Percentiles rank a stretch among this genome's conserved stretches.
These are phyloP conservation scores for Luffa acutangula DNA, from an alignment of 306 rosid genomes.

Conservation along the genomic window DNA sequence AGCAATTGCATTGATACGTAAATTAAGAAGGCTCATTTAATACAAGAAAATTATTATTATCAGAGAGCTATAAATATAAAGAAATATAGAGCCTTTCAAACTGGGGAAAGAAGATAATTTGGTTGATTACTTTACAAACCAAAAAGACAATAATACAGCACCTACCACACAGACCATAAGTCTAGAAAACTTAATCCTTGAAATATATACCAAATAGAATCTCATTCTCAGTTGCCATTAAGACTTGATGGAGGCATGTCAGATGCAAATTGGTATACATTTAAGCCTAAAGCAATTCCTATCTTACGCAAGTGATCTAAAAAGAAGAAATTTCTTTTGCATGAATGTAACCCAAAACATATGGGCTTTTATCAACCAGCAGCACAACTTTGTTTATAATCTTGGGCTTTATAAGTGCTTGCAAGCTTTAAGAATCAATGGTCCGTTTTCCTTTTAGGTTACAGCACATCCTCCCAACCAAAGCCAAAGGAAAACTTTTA, in stretches of 20 bases:
- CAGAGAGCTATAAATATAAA: neutral
- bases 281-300: neutral
- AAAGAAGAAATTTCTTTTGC: neutral
- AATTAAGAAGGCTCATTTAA: neutral
- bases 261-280: neutral
- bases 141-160: neutral
- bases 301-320: neutral
- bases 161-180: neutral
- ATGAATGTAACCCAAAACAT: neutral
- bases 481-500: neutral
- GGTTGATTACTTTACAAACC: neutral
- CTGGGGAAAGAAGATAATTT: neutral
- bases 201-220: neutral
- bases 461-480: neutral
- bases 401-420: neutral
- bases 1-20: neutral
- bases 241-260: neutral
- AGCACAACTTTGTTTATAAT: neutral
- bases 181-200: neutral
- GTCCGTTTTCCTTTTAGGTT: neutral
- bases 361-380: neutral
- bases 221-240: neutral
- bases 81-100: neutral
- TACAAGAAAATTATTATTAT: neutral
- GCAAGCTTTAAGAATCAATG: neutral